Conservation (phyloP, 2,329 filamentous ascomycete genomes). For the Pseudocercospora macadamiae region DNA sequence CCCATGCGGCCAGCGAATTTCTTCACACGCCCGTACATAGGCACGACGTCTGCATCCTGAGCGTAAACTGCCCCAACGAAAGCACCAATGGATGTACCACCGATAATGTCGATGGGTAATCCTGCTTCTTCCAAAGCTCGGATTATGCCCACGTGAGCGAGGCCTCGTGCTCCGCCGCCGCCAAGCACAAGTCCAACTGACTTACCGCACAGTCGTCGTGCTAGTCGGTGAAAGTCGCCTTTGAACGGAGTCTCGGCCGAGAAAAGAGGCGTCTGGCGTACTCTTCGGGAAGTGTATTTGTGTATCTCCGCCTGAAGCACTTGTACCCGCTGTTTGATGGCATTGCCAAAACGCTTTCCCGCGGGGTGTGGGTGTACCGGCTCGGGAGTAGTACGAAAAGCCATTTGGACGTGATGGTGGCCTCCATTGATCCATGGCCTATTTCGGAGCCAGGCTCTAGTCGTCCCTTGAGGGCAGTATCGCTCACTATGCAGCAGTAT, state of each 20-base stretch:
- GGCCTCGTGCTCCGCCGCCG: constrained; percentile 88
- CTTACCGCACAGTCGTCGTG: constrained; percentile 86
- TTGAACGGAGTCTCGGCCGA: constrained; percentile 92
- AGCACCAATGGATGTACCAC: constrained; percentile 92
- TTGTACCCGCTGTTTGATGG: constrained; percentile 89
- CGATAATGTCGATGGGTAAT: constrained; percentile 92
- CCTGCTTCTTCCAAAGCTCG: constrained; percentile 93
- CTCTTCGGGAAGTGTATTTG: constrained; percentile 92
- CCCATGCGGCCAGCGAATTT: constrained; percentile 99
- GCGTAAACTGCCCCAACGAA: constrained; percentile 96
- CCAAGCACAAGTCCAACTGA: constrained; percentile 93
- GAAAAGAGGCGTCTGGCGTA: constrained; percentile 87
- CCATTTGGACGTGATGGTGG: constrained; percentile 97
- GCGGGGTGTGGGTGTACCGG: constrained; percentile 75
- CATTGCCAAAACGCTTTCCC: constrained; percentile 76
- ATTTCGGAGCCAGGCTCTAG: constrained; percentile 82
- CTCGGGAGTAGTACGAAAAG: constrained; percentile 74
- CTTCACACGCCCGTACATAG: constrained; percentile 95
- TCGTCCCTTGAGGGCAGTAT: constrained; percentile 82
- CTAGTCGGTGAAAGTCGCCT: constrained; percentile 92
- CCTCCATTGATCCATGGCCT: constrained; percentile 97
- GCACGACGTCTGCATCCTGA: constrained; percentile 92
- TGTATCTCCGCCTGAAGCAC: constrained; percentile 96
- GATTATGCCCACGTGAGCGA: constrained; percentile 92
- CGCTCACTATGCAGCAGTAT: constrained; percentile 87